phyloP scores from a whole-genome alignment of 805 yeast genomes.

The Cyberlindnera meyerae region DNA sequence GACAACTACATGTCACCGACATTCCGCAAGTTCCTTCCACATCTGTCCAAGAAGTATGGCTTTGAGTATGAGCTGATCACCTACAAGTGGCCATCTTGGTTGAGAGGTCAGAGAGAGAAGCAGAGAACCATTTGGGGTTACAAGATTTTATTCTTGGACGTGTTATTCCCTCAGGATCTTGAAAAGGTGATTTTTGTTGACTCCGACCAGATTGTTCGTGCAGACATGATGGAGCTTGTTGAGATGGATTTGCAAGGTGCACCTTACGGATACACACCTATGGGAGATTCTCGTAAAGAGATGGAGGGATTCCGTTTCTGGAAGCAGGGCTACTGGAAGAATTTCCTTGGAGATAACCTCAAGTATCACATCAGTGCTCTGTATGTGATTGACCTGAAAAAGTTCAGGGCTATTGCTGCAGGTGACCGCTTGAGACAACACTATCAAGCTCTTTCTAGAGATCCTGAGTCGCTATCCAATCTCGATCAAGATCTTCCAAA shows the following conservation, averaged over 20 bases:
- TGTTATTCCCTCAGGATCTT: slow-evolving; percentile 73
- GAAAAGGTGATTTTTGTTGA: slow-evolving; percentile 80
- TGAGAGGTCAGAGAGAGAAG: slow-evolving; percentile 70
- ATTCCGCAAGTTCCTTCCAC: slow-evolving; percentile 56
- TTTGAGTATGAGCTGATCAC: slow-evolving; percentile 75
- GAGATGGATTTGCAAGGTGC: slow-evolving; percentile 71
- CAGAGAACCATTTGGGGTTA: slow-evolving; percentile 85
- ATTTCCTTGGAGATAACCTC: slow-evolving; percentile 46
- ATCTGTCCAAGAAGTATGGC: slow-evolving; percentile 50
- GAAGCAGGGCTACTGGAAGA: slow-evolving; percentile 90
- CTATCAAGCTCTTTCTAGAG: slow-evolving; percentile 76
- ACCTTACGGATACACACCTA: slow-evolving; percentile 82
- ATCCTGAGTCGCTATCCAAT: slow-evolving; percentile 73
- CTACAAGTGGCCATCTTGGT: slow-evolving; percentile 92
- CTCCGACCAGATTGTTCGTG: slow-evolving; percentile 76
- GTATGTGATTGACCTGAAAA: slow-evolving; percentile 70
- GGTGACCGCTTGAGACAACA: slow-evolving; percentile 82
- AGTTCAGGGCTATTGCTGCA: slow-evolving; percentile 59
- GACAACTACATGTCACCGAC: slow-evolving; percentile 76
- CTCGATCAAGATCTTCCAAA: slow-evolving; percentile 94
- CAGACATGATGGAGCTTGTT: slow-evolving; percentile 65
- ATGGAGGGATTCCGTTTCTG: slow-evolving; percentile 88
- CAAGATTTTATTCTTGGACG: slow-evolving; percentile 82
- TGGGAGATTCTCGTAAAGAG: slow-evolving; percentile 75
- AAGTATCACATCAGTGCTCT: slow-evolving; percentile 78